phyloP scores from a whole-genome alignment of 208 protist species.

The Strigomonas culicis region DNA sequence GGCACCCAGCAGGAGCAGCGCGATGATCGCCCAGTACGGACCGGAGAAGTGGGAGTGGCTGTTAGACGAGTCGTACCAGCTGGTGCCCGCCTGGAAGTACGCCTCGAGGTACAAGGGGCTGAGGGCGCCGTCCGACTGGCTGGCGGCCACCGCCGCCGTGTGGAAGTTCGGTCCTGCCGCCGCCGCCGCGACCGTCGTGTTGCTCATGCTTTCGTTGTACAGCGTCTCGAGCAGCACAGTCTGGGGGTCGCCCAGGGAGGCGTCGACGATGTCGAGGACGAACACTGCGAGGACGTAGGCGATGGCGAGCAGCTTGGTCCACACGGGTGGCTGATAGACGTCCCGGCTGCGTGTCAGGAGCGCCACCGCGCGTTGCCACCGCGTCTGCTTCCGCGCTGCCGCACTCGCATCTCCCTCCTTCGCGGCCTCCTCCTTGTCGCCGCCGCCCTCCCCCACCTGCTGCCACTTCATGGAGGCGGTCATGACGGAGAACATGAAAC shows the following conservation, averaged over 20 bases:
- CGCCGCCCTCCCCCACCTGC: constrained; percentile 7
- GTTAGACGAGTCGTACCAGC: constrained; percentile 19
- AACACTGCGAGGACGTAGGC: constrained; percentile 47
- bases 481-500: constrained; percentile 85
- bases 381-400: not conserved
- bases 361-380: not conserved
- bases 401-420: not conserved
- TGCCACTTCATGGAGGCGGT: constrained; percentile 72
- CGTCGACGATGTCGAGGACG: constrained; percentile 46
- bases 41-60: not conserved
- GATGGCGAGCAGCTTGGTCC: constrained; percentile 61
- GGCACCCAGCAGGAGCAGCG: constrained; percentile 39
- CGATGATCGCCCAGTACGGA: constrained; percentile 30
- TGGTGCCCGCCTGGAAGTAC: not conserved
- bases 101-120: too few species aligned
- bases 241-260: constrained; percentile 2
- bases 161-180: too few species aligned
- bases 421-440: not conserved
- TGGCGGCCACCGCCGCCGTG: too few species aligned
- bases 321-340: constrained; percentile 72
- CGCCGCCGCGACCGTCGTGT: not conserved
- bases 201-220: not conserved
- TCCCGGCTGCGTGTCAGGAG: constrained; percentile 38
- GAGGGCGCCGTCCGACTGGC: too few species aligned
- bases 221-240: too few species aligned